A percentile compares a stretch with the other conserved stretches of the same genome.
phyloP scores from a whole-genome alignment of 176 grass and related monocot species.

The Dendrocalamus sinicus region DNA sequence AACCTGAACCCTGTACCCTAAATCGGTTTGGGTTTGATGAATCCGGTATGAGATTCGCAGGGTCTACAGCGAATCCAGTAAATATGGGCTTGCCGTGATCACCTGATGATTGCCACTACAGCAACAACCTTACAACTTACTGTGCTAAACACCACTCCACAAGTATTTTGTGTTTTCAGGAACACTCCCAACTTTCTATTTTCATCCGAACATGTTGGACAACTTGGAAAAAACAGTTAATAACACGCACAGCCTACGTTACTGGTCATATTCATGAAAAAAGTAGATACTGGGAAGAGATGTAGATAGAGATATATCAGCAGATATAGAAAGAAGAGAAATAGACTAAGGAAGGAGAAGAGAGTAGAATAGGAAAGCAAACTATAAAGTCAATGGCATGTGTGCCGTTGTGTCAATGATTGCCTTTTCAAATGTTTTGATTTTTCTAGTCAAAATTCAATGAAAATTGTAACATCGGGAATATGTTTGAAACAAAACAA shows the following conservation, averaged over 20 bases:
- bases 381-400: neutral
- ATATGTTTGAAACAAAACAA: neutral
- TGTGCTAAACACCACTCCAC: neutral
- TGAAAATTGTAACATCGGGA: neutral
- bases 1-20: too few species aligned
- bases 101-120: neutral
- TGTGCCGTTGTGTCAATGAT: neutral
- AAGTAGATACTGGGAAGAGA: neutral
- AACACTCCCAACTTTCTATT: neutral
- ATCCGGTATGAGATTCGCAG: too few species aligned
- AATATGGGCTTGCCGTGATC: neutral
- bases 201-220: neutral
- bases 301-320: neutral
- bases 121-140: neutral
- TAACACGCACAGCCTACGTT: neutral
- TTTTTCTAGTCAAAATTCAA: neutral
- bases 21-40: too few species aligned
- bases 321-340: neutral
- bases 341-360: neutral
- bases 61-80: too few species aligned
- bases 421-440: neutral
- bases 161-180: neutral
- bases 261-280: neutral
- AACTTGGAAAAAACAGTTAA: neutral
- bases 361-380: conserved; percentile 4